Evolutionary conservation across 2,329 filamentous ascomycete species (phyloP).

Genomic region (Stromatinia cepivora): DNA sequence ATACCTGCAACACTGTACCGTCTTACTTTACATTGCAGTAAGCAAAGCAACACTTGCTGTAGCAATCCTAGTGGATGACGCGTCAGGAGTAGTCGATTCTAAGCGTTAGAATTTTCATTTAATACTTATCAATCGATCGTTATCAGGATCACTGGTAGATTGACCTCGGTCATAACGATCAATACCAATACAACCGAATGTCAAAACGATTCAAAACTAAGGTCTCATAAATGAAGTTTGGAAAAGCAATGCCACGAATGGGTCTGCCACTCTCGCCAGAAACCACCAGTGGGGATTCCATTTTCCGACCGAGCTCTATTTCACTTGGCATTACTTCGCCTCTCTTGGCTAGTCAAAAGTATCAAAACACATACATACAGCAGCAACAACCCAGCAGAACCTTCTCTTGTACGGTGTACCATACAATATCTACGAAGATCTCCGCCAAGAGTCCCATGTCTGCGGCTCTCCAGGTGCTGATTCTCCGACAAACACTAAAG

Average conservation of each 20-base stretch:
- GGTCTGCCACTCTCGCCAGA: not conserved
- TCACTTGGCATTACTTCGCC: conserved; percentile 23
- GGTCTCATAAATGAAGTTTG: conserved; percentile 8
- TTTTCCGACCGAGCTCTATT: conserved; percentile 15
- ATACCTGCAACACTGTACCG: conserved; percentile 4
- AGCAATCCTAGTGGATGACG: conserved; percentile 9
- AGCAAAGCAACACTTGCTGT: conserved; percentile 13
- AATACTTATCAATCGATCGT: not conserved
- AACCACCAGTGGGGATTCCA: not conserved
- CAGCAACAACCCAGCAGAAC: not conserved
- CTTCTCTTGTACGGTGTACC: not conserved
- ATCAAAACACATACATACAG: not conserved
- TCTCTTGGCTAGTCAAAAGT: conserved; percentile 20
- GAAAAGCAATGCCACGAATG: conserved; percentile 18
- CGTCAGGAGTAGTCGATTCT: not conserved
- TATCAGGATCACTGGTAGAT: not conserved
- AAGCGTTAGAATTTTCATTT: not conserved
- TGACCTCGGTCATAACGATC: not conserved
- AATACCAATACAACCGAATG: not conserved
- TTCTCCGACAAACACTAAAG: conserved; percentile 2
- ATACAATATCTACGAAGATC: not conserved
- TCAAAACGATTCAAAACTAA: not conserved
- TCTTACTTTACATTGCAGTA: conserved; percentile 18
- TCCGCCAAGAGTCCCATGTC: conserved; percentile 11
- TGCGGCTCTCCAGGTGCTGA: conserved; percentile 20